These are phyloP conservation scores for Posidonia australis DNA, from an alignment of 106 monocot species.

Conservation along the genomic window DNA sequence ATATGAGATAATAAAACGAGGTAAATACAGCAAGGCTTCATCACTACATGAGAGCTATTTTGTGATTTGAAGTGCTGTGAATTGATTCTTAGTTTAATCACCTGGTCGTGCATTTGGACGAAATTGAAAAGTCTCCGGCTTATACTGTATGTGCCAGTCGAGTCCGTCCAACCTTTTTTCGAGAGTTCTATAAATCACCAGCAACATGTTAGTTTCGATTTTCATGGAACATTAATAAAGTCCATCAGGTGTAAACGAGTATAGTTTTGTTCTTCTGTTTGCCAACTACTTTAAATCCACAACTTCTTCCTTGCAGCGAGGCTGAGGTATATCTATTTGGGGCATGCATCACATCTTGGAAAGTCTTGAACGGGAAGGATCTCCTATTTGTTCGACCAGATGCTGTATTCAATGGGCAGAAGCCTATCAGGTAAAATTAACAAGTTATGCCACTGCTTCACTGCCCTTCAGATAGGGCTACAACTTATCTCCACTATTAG, in stretches of 20 bases:
- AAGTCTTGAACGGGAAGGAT: slow-evolving; percentile 52
- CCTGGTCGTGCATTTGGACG: too few relatives aligned
- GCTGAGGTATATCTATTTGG: slow-evolving; percentile 96
- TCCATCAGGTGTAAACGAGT: too few relatives aligned
- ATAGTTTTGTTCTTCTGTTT: too few relatives aligned
- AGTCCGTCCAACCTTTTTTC: background rate
- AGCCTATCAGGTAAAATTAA: slow-evolving; percentile 69
- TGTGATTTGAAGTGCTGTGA: too few relatives aligned
- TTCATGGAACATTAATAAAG: too few relatives aligned
- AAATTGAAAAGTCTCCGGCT: too few relatives aligned
- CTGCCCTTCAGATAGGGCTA: background rate
- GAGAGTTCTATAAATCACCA: background rate
- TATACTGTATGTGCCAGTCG: background rate
- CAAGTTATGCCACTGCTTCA: background rate
- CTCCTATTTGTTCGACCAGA: slow-evolving; percentile 91
- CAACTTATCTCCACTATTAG: too few relatives aligned
- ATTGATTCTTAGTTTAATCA: too few relatives aligned
- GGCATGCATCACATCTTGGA: slow-evolving; percentile 86
- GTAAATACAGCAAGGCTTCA: too few relatives aligned
- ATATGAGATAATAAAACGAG: too few relatives aligned
- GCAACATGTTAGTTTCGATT: background rate
- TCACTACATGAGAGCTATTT: background rate
- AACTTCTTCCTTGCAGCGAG: slow-evolving; percentile 31
- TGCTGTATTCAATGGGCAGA: slow-evolving; percentile 91
- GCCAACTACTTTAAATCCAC: too few relatives aligned